phyloP scores from a whole-genome alignment of 192 early-diverging fungal genomes.

The Linnemannia elongata region DNA sequence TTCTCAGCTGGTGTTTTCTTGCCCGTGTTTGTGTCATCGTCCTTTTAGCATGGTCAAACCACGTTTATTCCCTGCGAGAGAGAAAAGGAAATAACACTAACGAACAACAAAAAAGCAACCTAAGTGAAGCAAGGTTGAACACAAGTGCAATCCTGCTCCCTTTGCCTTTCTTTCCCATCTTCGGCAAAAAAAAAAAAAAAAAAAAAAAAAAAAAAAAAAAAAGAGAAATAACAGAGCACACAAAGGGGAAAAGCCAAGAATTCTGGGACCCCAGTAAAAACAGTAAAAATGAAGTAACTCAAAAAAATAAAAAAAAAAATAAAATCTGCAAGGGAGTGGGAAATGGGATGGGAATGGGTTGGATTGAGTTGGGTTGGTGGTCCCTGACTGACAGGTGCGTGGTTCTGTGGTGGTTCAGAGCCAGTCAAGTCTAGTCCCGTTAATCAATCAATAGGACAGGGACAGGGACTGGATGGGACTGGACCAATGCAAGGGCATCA shows the following conservation, averaged over 20 bases:
- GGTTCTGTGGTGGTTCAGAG: not conserved
- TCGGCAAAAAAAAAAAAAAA: not conserved
- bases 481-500: not conserved
- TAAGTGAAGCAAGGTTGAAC: not conserved
- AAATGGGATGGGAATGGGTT: too few species aligned
- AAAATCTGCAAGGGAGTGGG: not conserved
- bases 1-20: not conserved
- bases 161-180: too few species aligned
- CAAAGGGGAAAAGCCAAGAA: not conserved
- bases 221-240: not conserved
- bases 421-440: not conserved
- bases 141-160: too few species aligned
- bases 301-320: not conserved
- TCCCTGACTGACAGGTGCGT: not conserved
- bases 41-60: not conserved
- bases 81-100: not conserved
- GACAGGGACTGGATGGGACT: not conserved
- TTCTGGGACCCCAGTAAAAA: slow-evolving; percentile 2
- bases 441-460: not conserved
- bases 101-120: not conserved
- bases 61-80: not conserved
- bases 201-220: not conserved
- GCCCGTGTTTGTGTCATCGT: not conserved
- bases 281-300: not conserved
- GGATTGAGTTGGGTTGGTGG: too few species aligned